Percentiles rank a stretch among this genome's conserved stretches.
Evolutionary conservation across 2,329 filamentous ascomycete genomes (phyloP).

Genomic region (Clarireedia monteithiana): DNA sequence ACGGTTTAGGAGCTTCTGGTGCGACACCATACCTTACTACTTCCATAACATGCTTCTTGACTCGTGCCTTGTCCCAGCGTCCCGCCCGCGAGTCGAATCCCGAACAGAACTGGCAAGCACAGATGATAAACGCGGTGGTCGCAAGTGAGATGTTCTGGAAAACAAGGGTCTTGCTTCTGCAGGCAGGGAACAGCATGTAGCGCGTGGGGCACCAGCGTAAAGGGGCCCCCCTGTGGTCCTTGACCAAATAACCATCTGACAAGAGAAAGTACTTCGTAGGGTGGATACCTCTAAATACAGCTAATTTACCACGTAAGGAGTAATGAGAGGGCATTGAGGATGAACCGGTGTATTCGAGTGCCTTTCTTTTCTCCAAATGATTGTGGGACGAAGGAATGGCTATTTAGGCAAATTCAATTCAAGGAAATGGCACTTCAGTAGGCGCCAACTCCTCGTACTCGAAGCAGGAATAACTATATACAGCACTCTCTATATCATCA

Average conservation of each 20-base stretch:
- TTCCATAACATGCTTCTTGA: background rate
- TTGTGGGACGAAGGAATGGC: too few species aligned
- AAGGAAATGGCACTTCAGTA: too few species aligned
- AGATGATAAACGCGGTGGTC: constrained; percentile 2
- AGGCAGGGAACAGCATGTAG: background rate
- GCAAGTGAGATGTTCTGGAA: constrained; percentile 1
- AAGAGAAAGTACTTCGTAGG: background rate
- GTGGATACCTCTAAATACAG: background rate
- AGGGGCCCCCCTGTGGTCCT: constrained; percentile 1
- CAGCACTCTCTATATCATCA: too few species aligned
- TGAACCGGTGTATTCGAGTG: too few species aligned
- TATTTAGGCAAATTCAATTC: too few species aligned
- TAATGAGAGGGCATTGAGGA: background rate
- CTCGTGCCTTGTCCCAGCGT: background rate
- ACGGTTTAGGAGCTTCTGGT: background rate
- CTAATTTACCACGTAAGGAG: background rate
- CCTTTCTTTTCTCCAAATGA: too few species aligned
- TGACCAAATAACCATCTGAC: background rate
- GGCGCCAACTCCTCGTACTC: too few species aligned
- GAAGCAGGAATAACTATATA: too few species aligned
- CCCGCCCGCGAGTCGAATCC: background rate
- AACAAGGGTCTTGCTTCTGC: background rate
- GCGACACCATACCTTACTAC: constrained; percentile 1
- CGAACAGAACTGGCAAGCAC: background rate
- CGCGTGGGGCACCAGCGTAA: constrained; percentile 1